phyloP scores from a whole-genome alignment of 495 filamentous ascomycete species.

The Lophium mytilinum region DNA sequence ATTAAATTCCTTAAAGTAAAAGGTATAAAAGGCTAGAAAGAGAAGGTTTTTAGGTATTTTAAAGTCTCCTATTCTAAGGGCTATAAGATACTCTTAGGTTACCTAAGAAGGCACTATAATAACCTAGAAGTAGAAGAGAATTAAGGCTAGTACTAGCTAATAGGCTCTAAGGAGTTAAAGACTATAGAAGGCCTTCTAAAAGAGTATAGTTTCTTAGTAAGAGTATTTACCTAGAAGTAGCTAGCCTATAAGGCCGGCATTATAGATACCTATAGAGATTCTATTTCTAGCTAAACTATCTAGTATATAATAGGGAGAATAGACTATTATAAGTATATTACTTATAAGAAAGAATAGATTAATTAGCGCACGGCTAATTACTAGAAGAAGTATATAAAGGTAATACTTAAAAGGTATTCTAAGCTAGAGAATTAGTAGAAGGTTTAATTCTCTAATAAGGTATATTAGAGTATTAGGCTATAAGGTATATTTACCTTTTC shows the following conservation, averaged over 20 bases:
- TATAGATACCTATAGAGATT: not conserved
- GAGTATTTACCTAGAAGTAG: not conserved
- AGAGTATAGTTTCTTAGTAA: not conserved
- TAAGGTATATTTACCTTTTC: not conserved
- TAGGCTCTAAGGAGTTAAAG: not conserved
- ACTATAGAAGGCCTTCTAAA: not conserved
- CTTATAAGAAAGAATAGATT: not conserved
- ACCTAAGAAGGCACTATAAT: not conserved
- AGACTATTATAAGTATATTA: constrained; percentile 1
- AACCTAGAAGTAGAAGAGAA: not conserved
- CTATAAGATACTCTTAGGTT: not conserved
- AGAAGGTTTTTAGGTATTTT: no score
- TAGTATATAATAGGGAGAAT: not conserved
- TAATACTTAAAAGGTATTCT: not conserved
- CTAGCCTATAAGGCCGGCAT: not conserved
- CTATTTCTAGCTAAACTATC: not conserved
- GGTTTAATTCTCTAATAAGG: not conserved
- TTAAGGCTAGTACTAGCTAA: not conserved
- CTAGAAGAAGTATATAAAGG: not conserved
- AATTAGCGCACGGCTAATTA: not conserved
- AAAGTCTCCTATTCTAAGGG: no score
- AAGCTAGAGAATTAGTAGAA: not conserved
- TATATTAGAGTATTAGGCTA: not conserved
- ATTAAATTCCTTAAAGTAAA: no score
- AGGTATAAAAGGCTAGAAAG: no score